Percentiles rank a stretch among this genome's conserved stretches.
Conservation (phyloP, 768 basidiomycete species). For the Lentinula guzmanii region DNA sequence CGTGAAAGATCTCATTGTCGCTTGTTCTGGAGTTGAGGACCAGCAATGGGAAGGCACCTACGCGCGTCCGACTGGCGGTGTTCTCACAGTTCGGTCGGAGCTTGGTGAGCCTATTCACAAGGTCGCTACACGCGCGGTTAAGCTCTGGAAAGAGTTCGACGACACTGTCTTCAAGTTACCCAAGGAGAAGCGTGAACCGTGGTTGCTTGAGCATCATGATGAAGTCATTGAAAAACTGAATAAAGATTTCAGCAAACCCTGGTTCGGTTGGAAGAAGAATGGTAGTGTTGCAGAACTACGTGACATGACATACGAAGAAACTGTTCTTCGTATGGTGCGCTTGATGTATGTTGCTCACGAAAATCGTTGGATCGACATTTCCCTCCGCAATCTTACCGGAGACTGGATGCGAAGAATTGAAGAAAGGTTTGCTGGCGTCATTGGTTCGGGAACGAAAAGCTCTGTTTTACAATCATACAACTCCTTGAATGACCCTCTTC, state of each 20-base stretch:
- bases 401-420: slow-evolving; percentile 97
- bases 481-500: slow-evolving; percentile 73
- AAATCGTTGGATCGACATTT: slow-evolving; percentile 88
- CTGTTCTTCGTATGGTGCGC: slow-evolving; percentile 83
- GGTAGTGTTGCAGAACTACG: slow-evolving; percentile 77
- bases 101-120: slow-evolving; percentile 99
- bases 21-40: slow-evolving; percentile 88
- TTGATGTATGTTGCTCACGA: slow-evolving; percentile 94
- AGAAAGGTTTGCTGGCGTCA: slow-evolving; percentile 90
- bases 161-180: slow-evolving; percentile 92
- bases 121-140: slow-evolving; percentile 94
- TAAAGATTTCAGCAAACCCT: slow-evolving; percentile 91
- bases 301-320: slow-evolving; percentile 99
- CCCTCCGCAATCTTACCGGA: slow-evolving; percentile 87
- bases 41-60: slow-evolving; percentile 94
- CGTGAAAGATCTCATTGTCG: slow-evolving; percentile 96
- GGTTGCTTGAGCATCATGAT: slow-evolving; percentile 82
- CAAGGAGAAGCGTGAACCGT: slow-evolving; percentile 89
- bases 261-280: slow-evolving; percentile 97
- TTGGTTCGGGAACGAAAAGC: slow-evolving; percentile 66
- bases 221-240: slow-evolving; percentile 92
- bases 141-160: slow-evolving; percentile 99
- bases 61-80: slow-evolving; percentile 88
- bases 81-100: slow-evolving; percentile 95
- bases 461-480: slow-evolving; percentile 83